Percentiles rank a stretch among this genome's conserved stretches.
Conservation (phyloP, 148 eudicot species). For the Camellia sinensis region DNA sequence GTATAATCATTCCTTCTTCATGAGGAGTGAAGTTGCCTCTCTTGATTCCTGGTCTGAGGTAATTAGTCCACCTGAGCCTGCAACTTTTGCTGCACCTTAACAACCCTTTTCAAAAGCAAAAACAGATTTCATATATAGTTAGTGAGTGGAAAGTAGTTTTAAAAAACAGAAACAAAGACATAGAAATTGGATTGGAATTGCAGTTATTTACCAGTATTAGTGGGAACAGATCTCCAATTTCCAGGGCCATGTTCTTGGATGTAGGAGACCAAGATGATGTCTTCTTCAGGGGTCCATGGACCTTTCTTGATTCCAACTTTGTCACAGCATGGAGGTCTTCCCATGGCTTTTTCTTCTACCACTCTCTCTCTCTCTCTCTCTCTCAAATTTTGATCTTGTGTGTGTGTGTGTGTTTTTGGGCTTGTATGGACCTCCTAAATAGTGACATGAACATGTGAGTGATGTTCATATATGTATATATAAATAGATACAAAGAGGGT, state of each 20-base stretch:
- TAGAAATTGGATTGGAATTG: not conserved
- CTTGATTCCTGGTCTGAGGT: conserved; percentile 53
- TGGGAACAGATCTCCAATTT: conserved; percentile 57
- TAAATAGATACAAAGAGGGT: not conserved
- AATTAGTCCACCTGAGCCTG: conserved; percentile 58
- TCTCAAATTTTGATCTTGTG: not conserved
- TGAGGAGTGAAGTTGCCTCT: conserved; percentile 53
- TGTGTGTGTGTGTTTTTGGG: not conserved
- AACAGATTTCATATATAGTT: not conserved
- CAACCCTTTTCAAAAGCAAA: conserved; percentile 32
- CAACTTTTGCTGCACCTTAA: conserved; percentile 61
- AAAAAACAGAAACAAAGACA: not conserved
- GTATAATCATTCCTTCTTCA: conserved; percentile 53
- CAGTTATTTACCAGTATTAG: conserved; percentile 33
- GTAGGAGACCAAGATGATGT: conserved; percentile 50
- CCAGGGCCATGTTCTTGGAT: conserved; percentile 59
- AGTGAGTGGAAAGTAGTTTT: not conserved
- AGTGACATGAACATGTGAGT: conserved; percentile 24
- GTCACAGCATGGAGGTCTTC: conserved; percentile 57
- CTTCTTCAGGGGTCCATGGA: conserved; percentile 68
- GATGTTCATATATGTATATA: conserved; percentile 10
- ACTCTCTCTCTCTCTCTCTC: conserved; percentile 10
- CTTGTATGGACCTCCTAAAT: not conserved
- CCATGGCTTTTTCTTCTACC: conserved; percentile 33
- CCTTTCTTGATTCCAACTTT: conserved; percentile 50